Conservation (phyloP, 2,329 filamentous ascomycete species). For the Sporothrix brunneoviolacea region DNA sequence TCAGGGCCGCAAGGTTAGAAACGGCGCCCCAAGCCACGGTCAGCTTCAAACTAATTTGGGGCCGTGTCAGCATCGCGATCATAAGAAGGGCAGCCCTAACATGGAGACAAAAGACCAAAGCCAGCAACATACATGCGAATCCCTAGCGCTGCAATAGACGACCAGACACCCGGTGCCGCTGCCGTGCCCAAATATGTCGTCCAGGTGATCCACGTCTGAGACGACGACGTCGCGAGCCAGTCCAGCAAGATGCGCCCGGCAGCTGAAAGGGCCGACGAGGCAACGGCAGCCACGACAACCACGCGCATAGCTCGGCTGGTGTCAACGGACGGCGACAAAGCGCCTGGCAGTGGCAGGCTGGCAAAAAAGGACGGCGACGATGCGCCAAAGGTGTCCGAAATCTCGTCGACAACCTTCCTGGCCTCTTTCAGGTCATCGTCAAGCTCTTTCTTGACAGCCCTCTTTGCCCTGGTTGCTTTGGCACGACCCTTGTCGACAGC, state of each 20-base stretch:
- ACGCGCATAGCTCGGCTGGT: neutral
- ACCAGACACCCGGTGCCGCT: neutral
- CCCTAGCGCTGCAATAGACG: neutral
- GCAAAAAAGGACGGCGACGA: neutral
- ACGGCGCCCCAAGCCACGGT: slow-evolving; percentile 63
- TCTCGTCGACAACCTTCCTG: neutral
- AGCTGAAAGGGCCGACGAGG: neutral
- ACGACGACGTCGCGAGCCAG: neutral
- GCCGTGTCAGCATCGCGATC: neutral
- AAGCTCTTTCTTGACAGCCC: neutral
- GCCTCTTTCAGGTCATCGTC: neutral
- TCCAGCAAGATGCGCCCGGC: neutral
- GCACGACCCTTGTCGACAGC: neutral
- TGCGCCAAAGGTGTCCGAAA: neutral
- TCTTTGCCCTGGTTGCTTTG: neutral
- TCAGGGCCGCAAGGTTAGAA: slow-evolving; percentile 59
- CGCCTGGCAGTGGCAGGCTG: slow-evolving; percentile 14
- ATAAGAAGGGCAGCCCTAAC: neutral
- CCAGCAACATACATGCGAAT: slow-evolving; percentile 14
- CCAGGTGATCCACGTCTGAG: slow-evolving; percentile 6
- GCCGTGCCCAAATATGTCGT: neutral
- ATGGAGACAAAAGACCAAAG: no score
- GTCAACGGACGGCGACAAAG: slow-evolving; percentile 8
- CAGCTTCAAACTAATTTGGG: slow-evolving; percentile 53
- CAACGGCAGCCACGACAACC: slow-evolving; percentile 1